These are phyloP conservation scores for Colletotrichum sp. DNA, from an alignment of 2,329 filamentous ascomycete genomes.

Conservation along the genomic window DNA sequence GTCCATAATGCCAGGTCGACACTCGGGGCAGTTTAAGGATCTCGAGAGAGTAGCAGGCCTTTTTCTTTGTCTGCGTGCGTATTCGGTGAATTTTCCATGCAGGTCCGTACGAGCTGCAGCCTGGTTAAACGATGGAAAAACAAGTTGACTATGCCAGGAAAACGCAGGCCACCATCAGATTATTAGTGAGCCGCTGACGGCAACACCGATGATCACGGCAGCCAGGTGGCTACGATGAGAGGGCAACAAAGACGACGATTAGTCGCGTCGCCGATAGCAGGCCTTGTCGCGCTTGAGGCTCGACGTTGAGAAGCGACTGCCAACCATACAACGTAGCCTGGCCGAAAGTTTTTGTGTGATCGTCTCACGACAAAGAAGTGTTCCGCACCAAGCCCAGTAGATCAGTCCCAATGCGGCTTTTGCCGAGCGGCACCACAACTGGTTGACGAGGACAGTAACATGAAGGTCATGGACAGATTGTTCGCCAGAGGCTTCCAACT, in stretches of 20 bases:
- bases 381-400: not conserved
- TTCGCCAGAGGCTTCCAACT: not conserved
- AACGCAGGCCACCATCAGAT: not conserved
- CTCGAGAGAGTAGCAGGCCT: not conserved
- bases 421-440: not conserved
- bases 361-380: constrained; percentile 5
- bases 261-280: not conserved
- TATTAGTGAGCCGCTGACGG: not conserved
- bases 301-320: not conserved
- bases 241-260: not conserved
- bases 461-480: not conserved
- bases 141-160: not conserved
- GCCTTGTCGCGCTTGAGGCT: not conserved
- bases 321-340: not conserved
- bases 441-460: not conserved
- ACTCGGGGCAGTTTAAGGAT: not conserved
- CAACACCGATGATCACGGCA: not conserved
- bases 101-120: not conserved
- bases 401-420: not conserved
- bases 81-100: not conserved
- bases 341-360: not conserved
- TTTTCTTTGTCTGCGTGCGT: not conserved
- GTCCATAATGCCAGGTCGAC: not conserved
- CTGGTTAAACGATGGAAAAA: not conserved
- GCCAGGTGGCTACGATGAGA: not conserved